Evolutionary conservation across 2,329 filamentous ascomycete genomes (phyloP), one percentile per base, ranked within the genome.

Genomic region (Cladophialophora carrionii): DNA sequence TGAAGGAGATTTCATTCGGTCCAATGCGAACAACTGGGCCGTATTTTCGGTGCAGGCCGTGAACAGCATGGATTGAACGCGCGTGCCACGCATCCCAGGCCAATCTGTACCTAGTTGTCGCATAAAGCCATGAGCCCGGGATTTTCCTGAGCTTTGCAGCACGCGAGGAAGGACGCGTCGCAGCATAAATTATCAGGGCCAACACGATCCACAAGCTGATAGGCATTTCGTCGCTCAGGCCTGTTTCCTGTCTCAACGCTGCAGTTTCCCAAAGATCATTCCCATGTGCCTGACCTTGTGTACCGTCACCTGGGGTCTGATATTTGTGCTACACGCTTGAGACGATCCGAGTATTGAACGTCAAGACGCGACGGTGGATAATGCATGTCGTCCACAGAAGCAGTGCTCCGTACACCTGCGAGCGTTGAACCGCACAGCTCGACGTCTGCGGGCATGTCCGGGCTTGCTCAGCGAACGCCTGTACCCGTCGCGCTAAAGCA

Each of bases 171-270:
- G 62, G 49, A 1, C 43, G 22, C 32, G 52, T 52, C n/a, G 53
- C 46, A 14, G 52, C 37, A 48, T 46, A 67, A 46, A 63, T 32
- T 22, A 61, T 26, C 17, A 58, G 26, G 32, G 41, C 53, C 41
- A 67, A 31, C 31, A 60, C 22, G 24, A 67, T 22, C 64, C 67
- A 67, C n/a, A 61, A 26, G 8, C 34, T 34, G 32, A 63, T 9
- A 12, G 67, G 64, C 10, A 63, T 9, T 29, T 51, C 84, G 90
- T 0, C 87, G 90, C 72, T 98, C 90, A 0, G 78, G 83, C 12
- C 85, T 99, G 1, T 93, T 26, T 85, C 87, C 56, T 84, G 84
- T 87, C 97, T 78, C 88, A 90, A 72, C 56, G 22, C 46, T 43
- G 8, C n/a, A 41, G 12, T 51, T 54, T 34, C 29, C 10, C 8